These are phyloP conservation scores for Ophiostoma ips DNA, from an alignment of 2,329 filamentous ascomycete species.

Conservation along the genomic window DNA sequence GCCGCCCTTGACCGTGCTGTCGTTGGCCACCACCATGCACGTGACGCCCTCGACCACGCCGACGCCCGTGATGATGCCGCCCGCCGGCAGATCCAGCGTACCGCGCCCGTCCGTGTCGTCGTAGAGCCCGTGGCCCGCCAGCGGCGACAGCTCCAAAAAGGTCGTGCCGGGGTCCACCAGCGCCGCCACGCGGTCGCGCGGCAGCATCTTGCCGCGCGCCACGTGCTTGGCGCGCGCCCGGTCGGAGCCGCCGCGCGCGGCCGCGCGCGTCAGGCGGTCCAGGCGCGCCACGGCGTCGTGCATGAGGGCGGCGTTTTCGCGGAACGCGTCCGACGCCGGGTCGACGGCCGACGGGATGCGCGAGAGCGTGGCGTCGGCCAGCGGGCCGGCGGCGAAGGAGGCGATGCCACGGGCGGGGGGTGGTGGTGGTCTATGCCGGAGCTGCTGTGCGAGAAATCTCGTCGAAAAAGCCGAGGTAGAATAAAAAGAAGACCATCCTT, in stretches of 20 bases:
- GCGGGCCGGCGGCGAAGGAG: slow-evolving; percentile 66
- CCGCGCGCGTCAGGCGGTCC: slow-evolving; percentile 53
- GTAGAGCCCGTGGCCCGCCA: slow-evolving; percentile 79
- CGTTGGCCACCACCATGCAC: slow-evolving; percentile 89
- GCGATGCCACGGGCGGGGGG: slow-evolving; percentile 32
- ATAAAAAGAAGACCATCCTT: too few species aligned
- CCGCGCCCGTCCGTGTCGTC: slow-evolving; percentile 50
- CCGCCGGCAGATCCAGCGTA: slow-evolving; percentile 49
- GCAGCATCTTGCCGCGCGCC: slow-evolving; percentile 83
- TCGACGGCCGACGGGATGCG: slow-evolving; percentile 66
- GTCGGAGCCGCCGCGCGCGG: slow-evolving; percentile 61
- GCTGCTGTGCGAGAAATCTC: background rate
- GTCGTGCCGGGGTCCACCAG: slow-evolving; percentile 79
- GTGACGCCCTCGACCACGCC: slow-evolving; percentile 81
- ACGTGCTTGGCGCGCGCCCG: slow-evolving; percentile 83
- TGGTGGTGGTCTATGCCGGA: slow-evolving; percentile 5
- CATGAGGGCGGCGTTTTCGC: slow-evolving; percentile 71
- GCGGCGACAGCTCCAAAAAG: slow-evolving; percentile 85
- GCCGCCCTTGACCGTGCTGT: slow-evolving; percentile 92
- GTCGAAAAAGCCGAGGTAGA: background rate
- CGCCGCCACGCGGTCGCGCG: slow-evolving; percentile 74
- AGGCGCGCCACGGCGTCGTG: slow-evolving; percentile 55
- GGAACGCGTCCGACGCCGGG: slow-evolving; percentile 61
- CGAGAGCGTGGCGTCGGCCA: slow-evolving; percentile 67
- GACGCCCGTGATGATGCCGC: slow-evolving; percentile 84